These are phyloP conservation scores for Lentinus brumalis DNA, from an alignment of 768 basidiomycete genomes.

Conservation along the genomic window DNA sequence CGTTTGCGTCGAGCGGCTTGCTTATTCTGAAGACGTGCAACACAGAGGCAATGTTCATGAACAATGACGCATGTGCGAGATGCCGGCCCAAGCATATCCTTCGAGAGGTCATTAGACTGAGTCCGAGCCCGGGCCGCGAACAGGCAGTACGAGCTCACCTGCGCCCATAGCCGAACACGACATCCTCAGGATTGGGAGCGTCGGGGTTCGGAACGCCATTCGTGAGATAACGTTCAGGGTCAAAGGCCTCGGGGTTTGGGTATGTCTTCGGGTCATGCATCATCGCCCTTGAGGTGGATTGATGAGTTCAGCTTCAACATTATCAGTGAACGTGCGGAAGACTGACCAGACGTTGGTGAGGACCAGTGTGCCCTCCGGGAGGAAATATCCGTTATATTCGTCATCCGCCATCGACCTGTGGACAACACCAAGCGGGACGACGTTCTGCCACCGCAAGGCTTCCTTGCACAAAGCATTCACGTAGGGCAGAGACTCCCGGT, in stretches of 20 bases:
- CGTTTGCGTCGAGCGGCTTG: neutral
- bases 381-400: slow-evolving; percentile 26
- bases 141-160: neutral
- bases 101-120: no score
- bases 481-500: slow-evolving; percentile 24
- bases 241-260: neutral
- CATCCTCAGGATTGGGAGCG: slow-evolving; percentile 42
- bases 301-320: neutral
- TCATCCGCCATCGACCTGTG: slow-evolving; percentile 24
- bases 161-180: slow-evolving; percentile 23
- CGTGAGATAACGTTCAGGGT: slow-evolving; percentile 7
- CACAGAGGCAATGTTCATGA: neutral
- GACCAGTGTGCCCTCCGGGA: slow-evolving; percentile 28
- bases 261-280: slow-evolving; percentile 2
- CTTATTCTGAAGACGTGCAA: neutral
- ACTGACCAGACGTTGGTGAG: slow-evolving; percentile 14
- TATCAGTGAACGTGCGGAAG: no score
- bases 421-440: slow-evolving; percentile 16
- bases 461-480: slow-evolving; percentile 35
- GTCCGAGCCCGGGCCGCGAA: no score
- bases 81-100: neutral
- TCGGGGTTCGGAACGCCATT: slow-evolving; percentile 16
- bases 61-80: neutral
- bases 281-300: neutral
- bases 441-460: slow-evolving; percentile 7